phyloP scores from a whole-genome alignment of 257 asterid genomes.

The Lithospermum erythrorhizon region DNA sequence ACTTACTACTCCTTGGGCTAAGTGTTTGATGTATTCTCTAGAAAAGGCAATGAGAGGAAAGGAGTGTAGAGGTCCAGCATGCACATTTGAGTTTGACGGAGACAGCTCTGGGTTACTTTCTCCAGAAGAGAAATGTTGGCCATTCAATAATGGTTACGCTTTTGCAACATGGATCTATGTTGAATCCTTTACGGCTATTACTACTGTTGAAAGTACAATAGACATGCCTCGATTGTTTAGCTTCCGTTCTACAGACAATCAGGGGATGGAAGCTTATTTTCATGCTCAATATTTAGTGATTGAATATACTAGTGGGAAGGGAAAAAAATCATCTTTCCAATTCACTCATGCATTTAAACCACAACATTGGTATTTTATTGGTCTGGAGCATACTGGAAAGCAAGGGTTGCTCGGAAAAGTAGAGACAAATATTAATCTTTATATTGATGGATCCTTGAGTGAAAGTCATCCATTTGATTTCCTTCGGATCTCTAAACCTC shows the following conservation, averaged over 20 bases:
- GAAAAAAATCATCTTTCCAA: conserved; percentile 90
- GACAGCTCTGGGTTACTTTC: conserved; percentile 96
- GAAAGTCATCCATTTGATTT: conserved; percentile 93
- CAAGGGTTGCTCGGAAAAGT: conserved; percentile 92
- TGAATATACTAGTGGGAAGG: conserved; percentile 94
- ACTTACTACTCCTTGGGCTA: conserved; percentile 70
- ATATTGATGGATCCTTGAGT: conserved; percentile 74
- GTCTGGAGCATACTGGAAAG: conserved; percentile 85
- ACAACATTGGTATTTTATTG: conserved; percentile 92
- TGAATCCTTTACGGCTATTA: conserved; percentile 93
- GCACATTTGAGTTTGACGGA: conserved; percentile 94
- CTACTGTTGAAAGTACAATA: conserved; percentile 98
- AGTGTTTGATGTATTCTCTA: conserved; percentile 58
- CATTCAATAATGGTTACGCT: conserved; percentile 83
- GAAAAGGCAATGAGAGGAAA: conserved; percentile 96
- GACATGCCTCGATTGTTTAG: conserved; percentile 99
- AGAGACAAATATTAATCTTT: conserved; percentile 84
- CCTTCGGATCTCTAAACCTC: conserved; percentile 96
- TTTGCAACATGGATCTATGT: conserved; percentile 96
- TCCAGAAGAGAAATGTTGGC: conserved; percentile 98
- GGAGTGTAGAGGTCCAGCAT: conserved; percentile 88
- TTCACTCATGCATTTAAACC: conserved; percentile 96
- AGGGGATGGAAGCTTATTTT: conserved; percentile 97
- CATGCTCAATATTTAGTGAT: conserved; percentile 95
- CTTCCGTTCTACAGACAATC: conserved; percentile 92